phyloP scores from a whole-genome alignment of 352 stramenopile genomes.

The Phytophthora rubi region DNA sequence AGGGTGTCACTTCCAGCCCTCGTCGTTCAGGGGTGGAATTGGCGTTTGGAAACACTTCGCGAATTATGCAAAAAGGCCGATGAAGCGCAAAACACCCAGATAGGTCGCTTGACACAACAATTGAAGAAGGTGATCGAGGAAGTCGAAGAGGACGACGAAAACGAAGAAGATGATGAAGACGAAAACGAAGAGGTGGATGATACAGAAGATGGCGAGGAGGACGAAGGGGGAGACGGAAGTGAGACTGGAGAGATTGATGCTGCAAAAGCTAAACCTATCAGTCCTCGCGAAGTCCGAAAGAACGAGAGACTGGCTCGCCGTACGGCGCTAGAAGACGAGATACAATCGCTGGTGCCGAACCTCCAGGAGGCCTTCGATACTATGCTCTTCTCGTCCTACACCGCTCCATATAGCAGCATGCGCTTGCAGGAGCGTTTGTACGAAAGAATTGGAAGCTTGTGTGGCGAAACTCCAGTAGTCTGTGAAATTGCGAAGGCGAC shows the following conservation, averaged over 20 bases:
- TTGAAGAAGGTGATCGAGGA: conserved; percentile 32
- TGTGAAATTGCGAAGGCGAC: conserved; percentile 37
- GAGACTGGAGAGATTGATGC: conserved; percentile 1
- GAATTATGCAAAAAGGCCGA: conserved; percentile 38
- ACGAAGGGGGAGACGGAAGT: conserved; percentile 28
- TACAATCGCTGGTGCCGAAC: conserved; percentile 31
- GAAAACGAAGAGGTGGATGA: conserved; percentile 34
- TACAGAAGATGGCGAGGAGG: conserved; percentile 25
- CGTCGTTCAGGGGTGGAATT: conserved; percentile 38
- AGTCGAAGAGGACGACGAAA: conserved; percentile 39
- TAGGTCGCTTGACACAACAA: conserved; percentile 18
- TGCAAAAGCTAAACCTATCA: conserved; percentile 7
- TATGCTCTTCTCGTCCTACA: conserved; percentile 35
- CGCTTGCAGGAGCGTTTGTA: conserved; percentile 35
- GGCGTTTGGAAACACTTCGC: conserved; percentile 37
- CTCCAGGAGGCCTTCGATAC: conserved; percentile 45
- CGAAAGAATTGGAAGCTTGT: conserved; percentile 38
- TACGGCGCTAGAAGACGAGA: conserved; percentile 25
- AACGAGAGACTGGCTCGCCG: conserved; percentile 27
- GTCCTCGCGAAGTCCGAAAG: conserved; percentile 14
- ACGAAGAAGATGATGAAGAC: conserved; percentile 38
- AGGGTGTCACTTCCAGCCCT: neutral
- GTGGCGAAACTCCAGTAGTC: conserved; percentile 52
- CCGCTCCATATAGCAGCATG: conserved; percentile 40
- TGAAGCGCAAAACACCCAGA: conserved; percentile 25